Evolutionary conservation across 257 asterid genomes (phyloP).

Genomic region (Penstemon davidsonii): DNA sequence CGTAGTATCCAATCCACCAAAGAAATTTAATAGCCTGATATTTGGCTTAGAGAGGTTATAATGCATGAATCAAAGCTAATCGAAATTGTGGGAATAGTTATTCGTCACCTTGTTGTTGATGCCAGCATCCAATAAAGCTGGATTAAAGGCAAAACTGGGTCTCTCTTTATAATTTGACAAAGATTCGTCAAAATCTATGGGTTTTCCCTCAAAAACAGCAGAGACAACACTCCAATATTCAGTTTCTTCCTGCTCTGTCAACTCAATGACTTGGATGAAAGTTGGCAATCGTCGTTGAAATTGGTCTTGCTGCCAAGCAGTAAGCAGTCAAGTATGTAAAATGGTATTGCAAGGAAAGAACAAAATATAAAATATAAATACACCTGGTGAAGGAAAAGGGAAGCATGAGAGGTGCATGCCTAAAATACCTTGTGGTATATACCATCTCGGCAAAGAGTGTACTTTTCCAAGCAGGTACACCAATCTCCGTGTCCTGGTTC

Average conservation of each 20-base stretch:
- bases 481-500: conserved; percentile 99
- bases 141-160: conserved; percentile 35
- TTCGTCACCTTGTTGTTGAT: conserved; percentile 76
- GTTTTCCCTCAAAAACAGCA: conserved; percentile 75
- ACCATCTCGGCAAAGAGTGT: conserved; percentile 88
- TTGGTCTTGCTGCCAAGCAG: conserved; percentile 77
- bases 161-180: conserved; percentile 35
- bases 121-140: conserved; percentile 54
- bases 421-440: conserved; percentile 85
- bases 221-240: conserved; percentile 77
- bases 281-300: conserved; percentile 83
- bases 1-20: background rate
- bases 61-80: background rate
- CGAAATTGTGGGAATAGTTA: background rate
- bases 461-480: conserved; percentile 92
- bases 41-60: background rate
- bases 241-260: conserved; percentile 75
- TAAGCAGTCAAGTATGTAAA: conserved; percentile 10
- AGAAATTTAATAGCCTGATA: background rate
- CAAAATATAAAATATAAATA: background rate
- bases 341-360: conserved; percentile 12
- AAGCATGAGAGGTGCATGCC: conserved; percentile 1
- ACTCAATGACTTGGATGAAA: conserved; percentile 86
- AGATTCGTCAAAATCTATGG: conserved; percentile 40
- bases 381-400: conserved; percentile 3